These are phyloP conservation scores for Venturia aucupariae DNA, from an alignment of 2,329 filamentous ascomycete species.

Conservation along the genomic window DNA sequence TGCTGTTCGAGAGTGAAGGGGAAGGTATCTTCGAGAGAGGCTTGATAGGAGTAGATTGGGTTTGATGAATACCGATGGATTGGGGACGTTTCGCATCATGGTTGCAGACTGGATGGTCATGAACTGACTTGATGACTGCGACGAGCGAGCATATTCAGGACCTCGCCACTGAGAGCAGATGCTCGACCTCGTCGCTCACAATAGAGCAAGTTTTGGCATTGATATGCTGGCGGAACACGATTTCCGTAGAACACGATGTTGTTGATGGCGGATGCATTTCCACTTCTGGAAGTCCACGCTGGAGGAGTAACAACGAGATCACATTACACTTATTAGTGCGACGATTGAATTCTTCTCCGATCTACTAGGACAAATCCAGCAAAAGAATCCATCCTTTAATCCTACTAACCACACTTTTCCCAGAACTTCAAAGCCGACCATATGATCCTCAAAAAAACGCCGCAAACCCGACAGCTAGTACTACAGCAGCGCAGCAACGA, in stretches of 20 bases:
- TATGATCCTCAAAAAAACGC: background rate
- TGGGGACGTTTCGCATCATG: background rate
- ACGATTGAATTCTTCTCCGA: too few species aligned
- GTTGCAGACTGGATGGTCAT: background rate
- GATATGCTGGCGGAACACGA: background rate
- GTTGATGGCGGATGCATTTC: background rate
- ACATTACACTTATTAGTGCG: too few species aligned
- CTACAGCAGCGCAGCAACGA: background rate
- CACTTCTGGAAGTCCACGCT: background rate
- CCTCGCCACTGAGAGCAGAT: background rate
- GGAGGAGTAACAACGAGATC: background rate
- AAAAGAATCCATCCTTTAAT: too few species aligned
- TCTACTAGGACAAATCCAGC: too few species aligned
- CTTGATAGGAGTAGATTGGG: background rate
- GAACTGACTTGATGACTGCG: background rate
- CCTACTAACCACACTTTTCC: background rate
- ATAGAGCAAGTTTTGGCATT: background rate
- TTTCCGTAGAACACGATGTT: background rate
- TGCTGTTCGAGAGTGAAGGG: slow-evolving; percentile 20
- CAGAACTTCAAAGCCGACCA: background rate
- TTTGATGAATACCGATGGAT: background rate
- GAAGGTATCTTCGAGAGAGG: background rate
- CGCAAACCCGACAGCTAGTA: background rate
- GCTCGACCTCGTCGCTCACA: too few species aligned
- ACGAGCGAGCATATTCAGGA: background rate